Conservation (phyloP, 495 filamentous ascomycete genomes). For the Lasiosphaeria ovina region DNA sequence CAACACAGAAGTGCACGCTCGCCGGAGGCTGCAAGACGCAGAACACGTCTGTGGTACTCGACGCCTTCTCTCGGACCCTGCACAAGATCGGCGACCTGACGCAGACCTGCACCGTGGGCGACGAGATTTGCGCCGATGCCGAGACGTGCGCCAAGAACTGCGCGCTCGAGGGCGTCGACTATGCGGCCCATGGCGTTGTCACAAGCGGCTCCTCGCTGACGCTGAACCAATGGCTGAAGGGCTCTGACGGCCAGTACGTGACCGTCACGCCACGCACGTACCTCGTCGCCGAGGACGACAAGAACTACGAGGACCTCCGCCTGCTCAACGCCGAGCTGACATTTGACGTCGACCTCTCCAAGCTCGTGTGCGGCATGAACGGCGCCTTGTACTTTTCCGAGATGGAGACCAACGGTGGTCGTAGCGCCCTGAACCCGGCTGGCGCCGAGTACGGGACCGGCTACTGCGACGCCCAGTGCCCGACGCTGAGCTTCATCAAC, state of each 20-base stretch:
- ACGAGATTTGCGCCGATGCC: slow-evolving; percentile 48
- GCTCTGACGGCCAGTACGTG: slow-evolving; percentile 28
- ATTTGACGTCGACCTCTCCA: slow-evolving; percentile 65
- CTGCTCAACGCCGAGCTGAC: slow-evolving; percentile 63
- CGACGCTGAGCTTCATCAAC: slow-evolving; percentile 64
- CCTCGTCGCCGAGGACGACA: slow-evolving; percentile 49
- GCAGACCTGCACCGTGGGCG: slow-evolving; percentile 44
- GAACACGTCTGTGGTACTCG: slow-evolving; percentile 55
- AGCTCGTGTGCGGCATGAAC: slow-evolving; percentile 68
- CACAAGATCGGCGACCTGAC: slow-evolving; percentile 17
- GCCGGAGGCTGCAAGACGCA: slow-evolving; percentile 51
- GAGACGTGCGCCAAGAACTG: slow-evolving; percentile 48
- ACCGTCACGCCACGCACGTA: slow-evolving; percentile 63
- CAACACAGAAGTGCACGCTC: slow-evolving; percentile 53
- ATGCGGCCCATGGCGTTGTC: slow-evolving; percentile 40
- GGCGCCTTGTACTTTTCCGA: slow-evolving; percentile 67
- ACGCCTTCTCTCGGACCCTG: slow-evolving; percentile 36
- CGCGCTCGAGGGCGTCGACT: slow-evolving; percentile 49
- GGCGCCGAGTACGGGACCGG: slow-evolving; percentile 73
- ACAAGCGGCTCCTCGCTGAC: slow-evolving; percentile 46
- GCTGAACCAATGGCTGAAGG: slow-evolving; percentile 54
- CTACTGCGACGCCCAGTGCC: slow-evolving; percentile 75
- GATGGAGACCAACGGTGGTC: slow-evolving; percentile 64
- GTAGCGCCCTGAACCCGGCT: slow-evolving; percentile 58
- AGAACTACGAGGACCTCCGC: slow-evolving; percentile 58